Evolutionary conservation across 768 basidiomycete genomes (phyloP), one percentile per base, ranked within the genome.

Genomic region (Agaricus subrufescens): DNA sequence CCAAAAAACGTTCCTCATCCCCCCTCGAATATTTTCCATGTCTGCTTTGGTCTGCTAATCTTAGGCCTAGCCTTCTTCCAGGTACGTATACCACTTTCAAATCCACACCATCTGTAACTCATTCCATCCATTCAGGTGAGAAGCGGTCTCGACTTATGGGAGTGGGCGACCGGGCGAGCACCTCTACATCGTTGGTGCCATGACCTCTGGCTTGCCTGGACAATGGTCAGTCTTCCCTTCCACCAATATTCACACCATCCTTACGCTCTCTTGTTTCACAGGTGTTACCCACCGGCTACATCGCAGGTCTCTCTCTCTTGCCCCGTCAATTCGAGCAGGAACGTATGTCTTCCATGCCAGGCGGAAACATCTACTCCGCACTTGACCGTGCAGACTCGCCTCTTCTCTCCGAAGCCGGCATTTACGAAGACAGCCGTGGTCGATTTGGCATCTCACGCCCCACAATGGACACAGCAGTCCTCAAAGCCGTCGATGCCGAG

Each of bases 11-110:
- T 60, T 9, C 67, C 67, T 15, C 83, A 81, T 50, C 84, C 81
- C 23, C 76, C 77, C 14, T 71, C 71, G 1, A 86, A 87, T 63
- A 73, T 84, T 58, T 45, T 80, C 7, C 87, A 89, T 60, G 78
- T 82, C 43, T 60, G 69, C 8, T 61, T 84, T 0, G 87, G 86
- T 0, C 58, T 86, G 29, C 61, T 66, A 1, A 71, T 80, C 52
- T 72, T 87, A 52, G 68, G 63, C 3, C 61, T 82, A 3, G 76
- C 84, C 10, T 80, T 82, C 64, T 74, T 73, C 61, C 79, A 83
- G 72, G 82, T 80, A 60, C 55, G 66, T 34, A 30, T 31, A 30
- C 38, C 34, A 11, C 34, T 3, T 23, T 37, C 4, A 38, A 25
- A 37, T 37, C 23, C 38, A 55, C 62, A 64, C 60, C 50, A 48